Evolutionary conservation across 2,329 filamentous ascomycete genomes (phyloP), one percentile per base, ranked within the genome.

Genomic region (Aspergillus sp.): DNA sequence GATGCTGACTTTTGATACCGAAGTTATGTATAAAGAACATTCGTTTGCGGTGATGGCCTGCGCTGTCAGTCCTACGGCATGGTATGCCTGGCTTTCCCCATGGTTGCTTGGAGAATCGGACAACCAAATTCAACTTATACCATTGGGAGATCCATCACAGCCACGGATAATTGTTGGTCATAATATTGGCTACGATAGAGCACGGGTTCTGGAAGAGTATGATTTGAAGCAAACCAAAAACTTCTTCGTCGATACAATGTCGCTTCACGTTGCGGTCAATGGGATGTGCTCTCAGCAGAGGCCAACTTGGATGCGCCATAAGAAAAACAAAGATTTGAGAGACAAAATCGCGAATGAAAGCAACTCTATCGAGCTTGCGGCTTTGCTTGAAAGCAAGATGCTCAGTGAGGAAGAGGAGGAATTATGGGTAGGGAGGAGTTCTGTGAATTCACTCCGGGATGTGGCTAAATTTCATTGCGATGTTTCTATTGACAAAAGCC

Each of bases 271-370:
- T 6, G 94, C 94, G 2, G 91, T 95, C 26, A 98, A 98, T 62
- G 93, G 93, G 49, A 98, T 98, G 93, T 98, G 93, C 67, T 97
- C 93, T 19, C 85, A 87, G 52, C 93, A 98, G 66, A 81, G 93
- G 39, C 93, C 94, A 7, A 95, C 88, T 0, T 98, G 93, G 93
- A 90, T 96, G 84, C 94, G 88, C 65, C 88, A 95, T 66, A 87
- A 89, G 62, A 98, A 98, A 70, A 89, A 85, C 52, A 79, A 85
- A 45, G 91, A 97, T 60, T 59, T 91, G 37, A 77, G 88, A 39
- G 90, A 96, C 49, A 86, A 85, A 58, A 82, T 91, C 38, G 80
- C 86, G 5, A 83, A 76, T 39, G 79, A 88, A 43, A 85, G 83
- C 3, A 79, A 85, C 11, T 85, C 84, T 42, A 70, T 81, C 6